Base-by-base conservation (phyloP, 2,329 filamentous ascomycete species). In the Bertia moriformis region DNA sequence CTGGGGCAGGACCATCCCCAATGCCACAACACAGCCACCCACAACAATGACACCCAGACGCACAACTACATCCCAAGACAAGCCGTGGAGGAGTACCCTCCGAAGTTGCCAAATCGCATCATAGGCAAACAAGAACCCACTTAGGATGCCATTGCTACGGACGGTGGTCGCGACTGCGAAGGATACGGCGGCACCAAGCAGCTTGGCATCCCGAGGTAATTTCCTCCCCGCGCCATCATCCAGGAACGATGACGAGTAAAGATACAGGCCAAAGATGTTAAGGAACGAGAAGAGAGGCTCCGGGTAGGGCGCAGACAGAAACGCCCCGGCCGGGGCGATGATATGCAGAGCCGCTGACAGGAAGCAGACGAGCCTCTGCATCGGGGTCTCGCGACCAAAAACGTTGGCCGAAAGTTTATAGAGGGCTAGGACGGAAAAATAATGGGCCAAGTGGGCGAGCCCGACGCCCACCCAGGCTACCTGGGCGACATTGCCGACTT, bases 111-210 rank as follows among this genome's bases (percentile, higher is more conserved):
- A 37, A n/a, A 59, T 18, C 4, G 60, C 59, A 52, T 71, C 69
- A 49, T 60, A 69, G 33, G 66, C 53, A 46, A 73, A 67, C n/a
- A 75, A 52, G 14, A 69, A 51, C 14, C 73, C 74, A 45, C 67
- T 73, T 18, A 80, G 55, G 33, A 80, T 51, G 17, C 74, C 75
- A 54, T 80, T 80, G 44, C 69, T 67, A 40, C 75, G 66, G 30
- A 76, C 55, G 3, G 65, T 59, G 1, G 70, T 67, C 7, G 73
- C 69, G 12, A 62, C 41, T 2, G 63, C 68, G 45, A 79, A 74
- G 2, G 62, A 37, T 1, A 60, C 20, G 3, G 67, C 69, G 5
- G 68, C 58, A 13, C 53, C 42, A 17, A 73, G 44, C 27, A 65
- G 54, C 19, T 55, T 57, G 3, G 51, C 29, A 46, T 60, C 51